phyloP scores from a whole-genome alignment of 495 filamentous ascomycete genomes.

The Pyrenopolyporus hunteri region DNA sequence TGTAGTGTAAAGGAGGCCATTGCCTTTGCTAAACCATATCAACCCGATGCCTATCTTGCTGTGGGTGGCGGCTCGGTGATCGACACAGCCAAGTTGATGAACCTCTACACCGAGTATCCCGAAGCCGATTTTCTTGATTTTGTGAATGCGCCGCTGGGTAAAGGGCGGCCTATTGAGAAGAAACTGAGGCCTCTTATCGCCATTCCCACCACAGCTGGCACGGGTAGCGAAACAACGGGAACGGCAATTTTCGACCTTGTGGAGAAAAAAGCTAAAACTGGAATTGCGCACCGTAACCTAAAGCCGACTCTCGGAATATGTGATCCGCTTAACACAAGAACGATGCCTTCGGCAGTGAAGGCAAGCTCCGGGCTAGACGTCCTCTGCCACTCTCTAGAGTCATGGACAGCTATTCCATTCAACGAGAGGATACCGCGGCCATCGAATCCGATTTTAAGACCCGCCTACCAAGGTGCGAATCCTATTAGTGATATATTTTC shows the following conservation, averaged over 20 bases:
- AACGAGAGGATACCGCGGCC: conserved; percentile 82
- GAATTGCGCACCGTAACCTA: conserved; percentile 90
- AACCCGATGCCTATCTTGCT: conserved; percentile 87
- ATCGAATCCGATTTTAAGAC: conserved; percentile 85
- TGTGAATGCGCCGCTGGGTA: conserved; percentile 93
- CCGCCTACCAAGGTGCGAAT: conserved; percentile 96
- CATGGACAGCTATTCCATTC: conserved; percentile 96
- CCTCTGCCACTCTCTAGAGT: conserved; percentile 90
- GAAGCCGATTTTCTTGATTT: conserved; percentile 94
- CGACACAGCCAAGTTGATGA: conserved; percentile 98
- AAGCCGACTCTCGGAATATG: conserved; percentile 96
- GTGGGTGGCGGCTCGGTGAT: conserved; percentile 91
- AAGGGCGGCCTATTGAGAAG: conserved; percentile 79
- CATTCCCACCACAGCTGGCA: conserved; percentile 94
- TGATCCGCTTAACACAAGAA: conserved; percentile 91
- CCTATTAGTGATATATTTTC: conserved; percentile 97
- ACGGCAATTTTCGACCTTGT: conserved; percentile 98
- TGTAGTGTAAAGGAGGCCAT: conserved; percentile 84
- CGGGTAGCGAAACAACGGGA: conserved; percentile 93
- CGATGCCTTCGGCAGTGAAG: conserved; percentile 92
- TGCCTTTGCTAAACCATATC: conserved; percentile 76
- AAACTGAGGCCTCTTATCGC: conserved; percentile 85
- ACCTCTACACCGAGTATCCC: conserved; percentile 87
- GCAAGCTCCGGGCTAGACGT: conserved; percentile 91
- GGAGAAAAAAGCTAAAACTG: conserved; percentile 86